These are phyloP conservation scores for Candida tammaniensis DNA, from an alignment of 805 yeast genomes.

Conservation along the genomic window DNA sequence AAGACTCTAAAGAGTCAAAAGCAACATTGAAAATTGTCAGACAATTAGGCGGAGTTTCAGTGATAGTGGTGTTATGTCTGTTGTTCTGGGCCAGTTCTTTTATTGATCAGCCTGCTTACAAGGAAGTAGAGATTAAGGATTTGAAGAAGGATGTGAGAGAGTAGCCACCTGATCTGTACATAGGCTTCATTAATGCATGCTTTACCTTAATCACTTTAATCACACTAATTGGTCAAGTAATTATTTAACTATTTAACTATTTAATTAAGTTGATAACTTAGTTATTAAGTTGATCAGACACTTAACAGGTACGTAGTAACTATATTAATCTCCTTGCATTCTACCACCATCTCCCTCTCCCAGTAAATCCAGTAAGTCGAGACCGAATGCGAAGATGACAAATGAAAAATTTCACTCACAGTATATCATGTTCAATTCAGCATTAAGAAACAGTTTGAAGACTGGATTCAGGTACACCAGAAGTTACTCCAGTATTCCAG, in stretches of 20 bases:
- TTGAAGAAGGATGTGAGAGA: conserved; percentile 23
- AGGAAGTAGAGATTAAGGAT: conserved; percentile 10
- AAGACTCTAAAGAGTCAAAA: conserved; percentile 27
- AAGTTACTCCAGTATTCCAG: conserved; percentile 1
- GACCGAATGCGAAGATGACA: background rate
- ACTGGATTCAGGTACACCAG: conserved; percentile 1
- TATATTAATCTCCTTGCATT: too few relatives aligned
- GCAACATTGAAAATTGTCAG: conserved; percentile 23
- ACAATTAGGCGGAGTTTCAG: conserved; percentile 23
- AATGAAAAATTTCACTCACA: too few relatives aligned
- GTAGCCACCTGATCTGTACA: too few relatives aligned
- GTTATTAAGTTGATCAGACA: too few relatives aligned
- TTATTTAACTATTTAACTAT: too few relatives aligned
- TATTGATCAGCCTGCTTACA: conserved; percentile 11
- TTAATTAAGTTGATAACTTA: too few relatives aligned
- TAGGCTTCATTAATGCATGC: too few relatives aligned
- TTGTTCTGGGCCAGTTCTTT: conserved; percentile 26
- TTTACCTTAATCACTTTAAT: background rate
- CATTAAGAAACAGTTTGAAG: conserved; percentile 2
- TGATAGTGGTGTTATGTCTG: conserved; percentile 24
- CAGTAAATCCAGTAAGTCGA: background rate
- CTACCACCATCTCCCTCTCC: background rate
- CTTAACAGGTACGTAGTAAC: too few relatives aligned
- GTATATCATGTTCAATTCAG: conserved; percentile 8
- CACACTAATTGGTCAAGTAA: too few relatives aligned